phyloP scores from a whole-genome alignment of 2,329 filamentous ascomycete species.

The Fusarium sp. region DNA sequence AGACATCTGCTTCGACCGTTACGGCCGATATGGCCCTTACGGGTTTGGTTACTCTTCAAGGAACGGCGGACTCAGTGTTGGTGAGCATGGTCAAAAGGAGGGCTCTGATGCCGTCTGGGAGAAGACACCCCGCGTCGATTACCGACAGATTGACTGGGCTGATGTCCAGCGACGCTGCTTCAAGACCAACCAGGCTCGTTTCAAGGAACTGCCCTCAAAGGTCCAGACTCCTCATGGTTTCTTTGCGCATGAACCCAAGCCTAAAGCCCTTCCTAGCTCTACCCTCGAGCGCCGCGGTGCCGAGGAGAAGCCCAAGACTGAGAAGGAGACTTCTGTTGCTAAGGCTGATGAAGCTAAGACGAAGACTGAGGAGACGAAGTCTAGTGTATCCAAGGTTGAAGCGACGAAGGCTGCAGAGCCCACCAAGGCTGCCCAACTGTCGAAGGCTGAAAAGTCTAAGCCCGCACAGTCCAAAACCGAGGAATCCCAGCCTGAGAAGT shows the following conservation, averaged over 20 bases:
- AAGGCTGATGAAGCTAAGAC: slow-evolving; percentile 1
- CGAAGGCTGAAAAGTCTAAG: slow-evolving; percentile 13
- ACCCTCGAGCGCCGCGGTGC: slow-evolving; percentile 26
- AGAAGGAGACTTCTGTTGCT: slow-evolving; percentile 35
- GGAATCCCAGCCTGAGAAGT: slow-evolving; percentile 12
- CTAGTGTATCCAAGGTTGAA: neutral
- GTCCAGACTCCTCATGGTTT: slow-evolving; percentile 63
- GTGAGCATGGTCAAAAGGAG: slow-evolving; percentile 84
- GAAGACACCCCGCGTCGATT: slow-evolving; percentile 79
- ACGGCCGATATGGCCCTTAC: slow-evolving; percentile 89
- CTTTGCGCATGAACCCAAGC: slow-evolving; percentile 58
- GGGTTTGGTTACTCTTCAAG: slow-evolving; percentile 86
- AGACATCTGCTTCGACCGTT: slow-evolving; percentile 93
- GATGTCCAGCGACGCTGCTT: slow-evolving; percentile 82
- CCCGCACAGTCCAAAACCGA: neutral
- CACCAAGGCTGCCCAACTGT: slow-evolving; percentile 10
- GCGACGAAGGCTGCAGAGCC: neutral
- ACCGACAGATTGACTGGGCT: slow-evolving; percentile 81
- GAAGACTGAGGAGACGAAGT: slow-evolving; percentile 10
- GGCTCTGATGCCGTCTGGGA: slow-evolving; percentile 86
- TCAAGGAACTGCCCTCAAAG: slow-evolving; percentile 63
- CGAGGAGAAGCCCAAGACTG: slow-evolving; percentile 25
- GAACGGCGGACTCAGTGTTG: slow-evolving; percentile 85
- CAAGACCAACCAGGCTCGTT: slow-evolving; percentile 77
- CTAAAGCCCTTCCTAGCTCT: slow-evolving; percentile 11